phyloP scores from a whole-genome alignment of 768 basidiomycete species.

The Neoboletus brunneissimus region DNA sequence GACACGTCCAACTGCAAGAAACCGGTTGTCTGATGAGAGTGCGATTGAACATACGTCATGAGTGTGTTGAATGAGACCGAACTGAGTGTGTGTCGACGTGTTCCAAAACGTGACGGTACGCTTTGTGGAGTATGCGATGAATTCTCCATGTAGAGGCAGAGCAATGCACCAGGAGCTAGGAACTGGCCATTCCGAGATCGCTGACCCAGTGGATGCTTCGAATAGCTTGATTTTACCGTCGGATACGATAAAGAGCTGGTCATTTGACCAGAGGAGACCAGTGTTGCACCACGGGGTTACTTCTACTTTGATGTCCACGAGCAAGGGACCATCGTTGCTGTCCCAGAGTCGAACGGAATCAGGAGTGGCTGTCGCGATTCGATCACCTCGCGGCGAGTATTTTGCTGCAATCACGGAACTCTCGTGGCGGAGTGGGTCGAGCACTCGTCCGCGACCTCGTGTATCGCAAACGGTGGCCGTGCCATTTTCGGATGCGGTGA shows the following conservation, averaged over 20 bases:
- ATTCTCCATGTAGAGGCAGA: too few species aligned
- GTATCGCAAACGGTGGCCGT: background rate
- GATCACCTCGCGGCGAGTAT: too few species aligned
- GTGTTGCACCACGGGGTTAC: background rate
- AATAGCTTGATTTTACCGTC: too few species aligned
- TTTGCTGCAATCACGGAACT: background rate
- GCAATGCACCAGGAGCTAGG: too few species aligned
- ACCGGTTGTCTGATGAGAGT: background rate
- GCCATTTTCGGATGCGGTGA: background rate
- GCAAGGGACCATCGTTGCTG: too few species aligned
- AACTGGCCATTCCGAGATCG: too few species aligned
- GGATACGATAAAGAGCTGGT: background rate
- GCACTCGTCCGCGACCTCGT: background rate
- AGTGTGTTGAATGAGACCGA: background rate
- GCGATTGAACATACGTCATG: background rate
- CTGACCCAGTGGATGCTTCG: too few species aligned
- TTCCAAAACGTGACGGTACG: background rate
- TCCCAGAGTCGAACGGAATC: too few species aligned
- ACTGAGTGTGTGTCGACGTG: background rate
- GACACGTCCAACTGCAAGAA: background rate
- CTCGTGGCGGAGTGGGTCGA: background rate
- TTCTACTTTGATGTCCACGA: background rate
- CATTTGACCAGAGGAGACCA: slow-evolving; percentile 3
- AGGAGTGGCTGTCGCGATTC: too few species aligned
- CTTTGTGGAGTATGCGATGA: background rate